Percentiles rank a stretch among this genome's conserved stretches.
These are phyloP conservation scores for Dovyalis caffra DNA, from an alignment of 345 rosid species.

Conservation along the genomic window DNA sequence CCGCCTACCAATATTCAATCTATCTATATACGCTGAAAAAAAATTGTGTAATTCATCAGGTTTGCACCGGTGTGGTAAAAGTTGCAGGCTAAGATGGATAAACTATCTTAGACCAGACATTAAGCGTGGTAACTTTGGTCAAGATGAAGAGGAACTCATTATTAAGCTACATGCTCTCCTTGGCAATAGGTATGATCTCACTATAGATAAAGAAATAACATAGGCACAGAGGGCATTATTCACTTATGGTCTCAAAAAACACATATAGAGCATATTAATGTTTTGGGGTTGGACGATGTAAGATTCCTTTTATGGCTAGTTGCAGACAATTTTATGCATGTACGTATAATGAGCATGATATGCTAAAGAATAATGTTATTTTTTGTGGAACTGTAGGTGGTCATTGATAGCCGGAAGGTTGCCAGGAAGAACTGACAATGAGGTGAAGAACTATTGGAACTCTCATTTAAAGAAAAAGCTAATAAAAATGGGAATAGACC, in stretches of 20 bases:
- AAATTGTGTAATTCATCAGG: conserved; percentile 27
- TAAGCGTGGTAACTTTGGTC: conserved; percentile 46
- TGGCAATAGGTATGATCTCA: conserved; percentile 45
- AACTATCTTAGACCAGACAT: conserved; percentile 56
- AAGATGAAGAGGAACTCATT: conserved; percentile 61
- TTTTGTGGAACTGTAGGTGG: conserved; percentile 27
- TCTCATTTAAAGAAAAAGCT: conserved; percentile 61
- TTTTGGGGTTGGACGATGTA: not conserved
- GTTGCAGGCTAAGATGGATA: conserved; percentile 66
- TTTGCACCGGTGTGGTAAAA: conserved; percentile 60
- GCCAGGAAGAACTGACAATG: conserved; percentile 34
- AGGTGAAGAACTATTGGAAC: conserved; percentile 36
- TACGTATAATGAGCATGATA: not conserved
- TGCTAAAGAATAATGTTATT: not conserved
- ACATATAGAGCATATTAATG: not conserved
- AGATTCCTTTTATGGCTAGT: not conserved
- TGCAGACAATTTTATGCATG: not conserved
- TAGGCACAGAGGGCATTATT: not conserved
- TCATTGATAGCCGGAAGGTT: conserved; percentile 32
- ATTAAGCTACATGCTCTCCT: conserved; percentile 57
- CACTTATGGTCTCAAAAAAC: not conserved
- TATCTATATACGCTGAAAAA: not conserved
- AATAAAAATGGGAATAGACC: conserved; percentile 70
- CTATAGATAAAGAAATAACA: not conserved
- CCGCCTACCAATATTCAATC: no score